A percentile compares a stretch with the other conserved stretches of the same genome.
These are phyloP conservation scores for Russula ochroleuca DNA, from an alignment of 768 basidiomycete species.

Conservation along the genomic window DNA sequence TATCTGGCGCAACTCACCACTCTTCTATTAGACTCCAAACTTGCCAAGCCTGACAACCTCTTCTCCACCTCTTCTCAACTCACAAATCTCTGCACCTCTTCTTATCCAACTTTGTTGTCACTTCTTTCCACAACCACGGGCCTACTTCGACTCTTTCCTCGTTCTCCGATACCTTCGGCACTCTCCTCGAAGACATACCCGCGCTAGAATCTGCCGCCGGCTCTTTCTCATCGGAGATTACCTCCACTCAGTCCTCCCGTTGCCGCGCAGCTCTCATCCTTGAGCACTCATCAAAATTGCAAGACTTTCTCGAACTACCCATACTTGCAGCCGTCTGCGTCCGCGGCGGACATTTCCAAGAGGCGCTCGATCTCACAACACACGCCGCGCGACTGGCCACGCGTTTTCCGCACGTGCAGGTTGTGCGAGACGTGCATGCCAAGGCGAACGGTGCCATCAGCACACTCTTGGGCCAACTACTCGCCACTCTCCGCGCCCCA, in stretches of 20 bases:
- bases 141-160: constrained; percentile 62
- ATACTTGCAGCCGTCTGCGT: constrained; percentile 90
- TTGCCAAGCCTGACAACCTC: constrained; percentile 68
- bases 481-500: constrained; percentile 75
- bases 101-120: constrained; percentile 89
- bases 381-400: constrained; percentile 53
- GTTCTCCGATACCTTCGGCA: constrained; percentile 67
- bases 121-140: constrained; percentile 75
- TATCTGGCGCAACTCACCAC: constrained; percentile 67
- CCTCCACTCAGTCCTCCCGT: no score
- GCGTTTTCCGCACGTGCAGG: constrained; percentile 42
- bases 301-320: constrained; percentile 88
- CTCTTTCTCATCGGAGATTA: no score
- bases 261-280: constrained; percentile 78
- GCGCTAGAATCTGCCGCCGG: constrained; percentile 68
- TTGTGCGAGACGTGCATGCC: constrained; percentile 57
- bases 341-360: constrained; percentile 86
- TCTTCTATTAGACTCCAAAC: constrained; percentile 62
- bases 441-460: constrained; percentile 65
- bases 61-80: constrained; percentile 83
- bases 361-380: constrained; percentile 79
- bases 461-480: constrained; percentile 69
- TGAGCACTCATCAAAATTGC: constrained; percentile 92
- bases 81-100: constrained; percentile 83
- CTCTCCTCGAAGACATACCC: constrained; percentile 69